These are phyloP conservation scores for Chloropicon primus DNA, from an alignment of 139 green algal genomes.

Conservation along the genomic window DNA sequence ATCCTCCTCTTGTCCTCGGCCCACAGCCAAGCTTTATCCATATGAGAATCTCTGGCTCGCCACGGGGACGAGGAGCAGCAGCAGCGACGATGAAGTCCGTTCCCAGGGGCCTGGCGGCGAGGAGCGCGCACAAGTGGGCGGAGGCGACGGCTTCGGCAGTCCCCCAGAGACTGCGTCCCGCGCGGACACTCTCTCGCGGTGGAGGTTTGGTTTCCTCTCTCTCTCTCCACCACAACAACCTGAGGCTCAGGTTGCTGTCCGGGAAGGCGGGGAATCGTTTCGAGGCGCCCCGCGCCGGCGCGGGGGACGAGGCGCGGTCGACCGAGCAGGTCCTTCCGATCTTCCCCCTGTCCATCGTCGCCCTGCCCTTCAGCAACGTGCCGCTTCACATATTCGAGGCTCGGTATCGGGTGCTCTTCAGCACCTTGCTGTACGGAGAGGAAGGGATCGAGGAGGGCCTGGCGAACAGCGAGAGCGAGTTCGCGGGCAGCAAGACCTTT, in stretches of 20 bases:
- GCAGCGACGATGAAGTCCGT: no score
- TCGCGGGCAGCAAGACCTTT: conserved; percentile 27
- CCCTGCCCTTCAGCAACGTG: conserved; percentile 27
- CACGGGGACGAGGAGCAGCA: no score
- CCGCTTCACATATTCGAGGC: conserved; percentile 57
- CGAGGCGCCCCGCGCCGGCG: not conserved
- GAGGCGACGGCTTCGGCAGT: no score
- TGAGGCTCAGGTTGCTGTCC: no score
- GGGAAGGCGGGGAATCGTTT: not conserved
- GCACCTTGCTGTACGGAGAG: conserved; percentile 24
- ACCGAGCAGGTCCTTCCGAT: conserved; percentile 23
- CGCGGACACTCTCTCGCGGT: no score
- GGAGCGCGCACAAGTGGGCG: no score
- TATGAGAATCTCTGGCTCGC: not conserved
- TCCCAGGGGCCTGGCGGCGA: no score
- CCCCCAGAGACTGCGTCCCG: no score
- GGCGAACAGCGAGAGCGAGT: conserved; percentile 40
- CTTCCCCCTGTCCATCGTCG: conserved; percentile 44
- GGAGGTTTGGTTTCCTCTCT: no score
- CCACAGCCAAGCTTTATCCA: not conserved
- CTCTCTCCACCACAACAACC: no score
- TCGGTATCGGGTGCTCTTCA: conserved; percentile 36
- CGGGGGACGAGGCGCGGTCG: no score
- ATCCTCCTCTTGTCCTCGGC: not conserved
- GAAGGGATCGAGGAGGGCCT: conserved; percentile 44